Percentiles rank a stretch among this genome's conserved stretches.
Evolutionary conservation across 495 filamentous ascomycete species (phyloP).

Genomic region (Chaetomium tenue): DNA sequence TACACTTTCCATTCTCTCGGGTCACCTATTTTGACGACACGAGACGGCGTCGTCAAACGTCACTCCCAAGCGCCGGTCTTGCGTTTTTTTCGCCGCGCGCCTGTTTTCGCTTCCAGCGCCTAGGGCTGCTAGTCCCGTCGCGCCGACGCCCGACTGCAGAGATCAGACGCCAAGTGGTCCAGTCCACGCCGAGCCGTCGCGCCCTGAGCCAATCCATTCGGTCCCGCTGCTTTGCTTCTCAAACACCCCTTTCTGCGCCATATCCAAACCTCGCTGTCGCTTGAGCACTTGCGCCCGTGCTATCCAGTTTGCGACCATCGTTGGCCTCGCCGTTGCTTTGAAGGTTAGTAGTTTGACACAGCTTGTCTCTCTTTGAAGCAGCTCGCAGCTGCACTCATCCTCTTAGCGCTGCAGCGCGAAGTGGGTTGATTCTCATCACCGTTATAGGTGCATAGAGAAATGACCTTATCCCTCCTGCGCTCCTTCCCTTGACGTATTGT

Average conservation of each 20-base stretch:
- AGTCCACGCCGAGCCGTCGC: slow-evolving; percentile 9
- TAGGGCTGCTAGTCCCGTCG: background rate
- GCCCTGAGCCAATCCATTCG: slow-evolving; percentile 31
- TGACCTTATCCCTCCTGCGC: slow-evolving; percentile 29
- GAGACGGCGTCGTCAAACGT: background rate
- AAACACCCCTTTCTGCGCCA: slow-evolving; percentile 29
- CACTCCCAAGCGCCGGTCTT: background rate
- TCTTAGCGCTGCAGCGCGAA: background rate
- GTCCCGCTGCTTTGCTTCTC: slow-evolving; percentile 26
- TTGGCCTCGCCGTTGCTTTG: slow-evolving; percentile 11
- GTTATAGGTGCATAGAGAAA: slow-evolving; percentile 11
- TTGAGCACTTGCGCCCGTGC: slow-evolving; percentile 17
- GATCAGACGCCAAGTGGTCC: slow-evolving; percentile 22
- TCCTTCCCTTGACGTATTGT: slow-evolving; percentile 30
- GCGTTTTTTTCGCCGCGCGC: background rate
- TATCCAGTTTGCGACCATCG: slow-evolving; percentile 19
- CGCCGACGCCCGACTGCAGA: slow-evolving; percentile 2
- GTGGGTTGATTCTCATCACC: background rate
- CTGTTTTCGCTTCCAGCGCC: slow-evolving; percentile 6
- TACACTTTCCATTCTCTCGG: background rate
- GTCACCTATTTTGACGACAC: background rate
- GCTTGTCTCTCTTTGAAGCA: slow-evolving; percentile 19
- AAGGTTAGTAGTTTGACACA: slow-evolving; percentile 25
- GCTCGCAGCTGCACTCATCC: background rate
- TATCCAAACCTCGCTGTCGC: slow-evolving; percentile 18